Evolutionary conservation across 176 grass and related monocot species (phyloP), one percentile per base, ranked within the genome.

Genomic region (Chloris gayana): DNA sequence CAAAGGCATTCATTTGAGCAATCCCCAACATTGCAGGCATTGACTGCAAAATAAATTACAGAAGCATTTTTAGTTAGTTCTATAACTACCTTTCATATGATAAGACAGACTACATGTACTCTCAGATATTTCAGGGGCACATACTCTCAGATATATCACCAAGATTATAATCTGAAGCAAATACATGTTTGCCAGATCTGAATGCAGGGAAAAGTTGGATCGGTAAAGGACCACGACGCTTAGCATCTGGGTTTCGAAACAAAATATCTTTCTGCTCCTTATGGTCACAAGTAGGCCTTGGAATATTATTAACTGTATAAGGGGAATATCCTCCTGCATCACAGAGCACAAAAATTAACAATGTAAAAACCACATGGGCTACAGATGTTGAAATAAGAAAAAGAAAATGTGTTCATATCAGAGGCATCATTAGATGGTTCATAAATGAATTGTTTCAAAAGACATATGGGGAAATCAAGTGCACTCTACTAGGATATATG

Each of bases 81-180:
- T 49, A 46, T 17, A 2, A 18, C 46, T 49, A 49, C 46, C 46
- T 49, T 49, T 18, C 46, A 49, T 49, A 49, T 18, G 14, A 18
- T 44, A 44, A 44, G 9, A 44, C 41, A 44, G 9, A 44, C 1
- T 44, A 10, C 41, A 2, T 44, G 9, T 44, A 12, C 12, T 49
- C n/a, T 56, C 3, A 1, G 6, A 0, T 44, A 12, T 44, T 44
- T 44, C 22, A 59, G 8, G 56, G 22, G 2, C 6, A 26, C 72
- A 17, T 75, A 59, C 72, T 70, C 49, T 85, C 9, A 78, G 53
- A 71, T 62, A 11, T 71, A 71, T 85, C 83, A 64, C 50, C 24
- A 22, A 50, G 67, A 85, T 59, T 78, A 39, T 85, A 85, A 15
- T 12, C 12, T 47, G 6, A 39, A 63, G 42, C 4, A 22, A 78